These are phyloP conservation scores for Gossypium anomalum DNA, from an alignment of 345 rosid genomes.

Conservation along the genomic window DNA sequence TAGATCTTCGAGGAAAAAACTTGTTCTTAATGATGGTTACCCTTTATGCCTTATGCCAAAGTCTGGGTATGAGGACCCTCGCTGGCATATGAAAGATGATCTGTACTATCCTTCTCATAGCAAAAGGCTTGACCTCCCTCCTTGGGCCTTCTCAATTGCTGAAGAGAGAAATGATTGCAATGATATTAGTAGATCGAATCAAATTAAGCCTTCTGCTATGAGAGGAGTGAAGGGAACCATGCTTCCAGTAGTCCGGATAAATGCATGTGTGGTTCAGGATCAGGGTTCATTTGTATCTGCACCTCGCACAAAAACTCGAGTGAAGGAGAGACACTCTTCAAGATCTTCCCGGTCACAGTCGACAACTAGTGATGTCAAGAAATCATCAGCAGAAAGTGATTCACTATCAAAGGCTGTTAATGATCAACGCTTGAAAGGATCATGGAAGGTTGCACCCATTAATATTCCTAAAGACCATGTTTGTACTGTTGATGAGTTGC, in stretches of 20 bases:
- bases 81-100: constrained; percentile 84
- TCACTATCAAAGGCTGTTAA: constrained; percentile 40
- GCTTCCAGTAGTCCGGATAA: constrained; percentile 84
- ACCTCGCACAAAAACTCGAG: constrained; percentile 56
- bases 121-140: constrained; percentile 89
- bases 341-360: constrained; percentile 63
- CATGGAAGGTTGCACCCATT: constrained; percentile 44
- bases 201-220: constrained; percentile 38
- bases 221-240: constrained; percentile 76
- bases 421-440: constrained; percentile 43
- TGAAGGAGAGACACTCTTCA: constrained; percentile 63
- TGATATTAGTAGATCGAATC: constrained; percentile 32
- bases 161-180: constrained; percentile 68
- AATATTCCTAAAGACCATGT: constrained; percentile 61
- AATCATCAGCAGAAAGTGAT: constrained; percentile 55
- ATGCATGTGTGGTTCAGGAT: constrained; percentile 94
- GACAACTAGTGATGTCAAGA: constrained; percentile 54
- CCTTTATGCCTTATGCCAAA: constrained; percentile 92
- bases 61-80: constrained; percentile 85
- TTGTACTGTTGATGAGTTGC: constrained; percentile 62
- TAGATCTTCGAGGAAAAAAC: constrained; percentile 52
- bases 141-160: constrained; percentile 72
- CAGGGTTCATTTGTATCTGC: constrained; percentile 80
- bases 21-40: constrained; percentile 90
- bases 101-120: constrained; percentile 66